Percentiles rank a stretch among this genome's conserved stretches.
These are phyloP conservation scores for Trematosphaeria pertusa DNA, from an alignment of 2,329 filamentous ascomycete genomes.

Conservation along the genomic window DNA sequence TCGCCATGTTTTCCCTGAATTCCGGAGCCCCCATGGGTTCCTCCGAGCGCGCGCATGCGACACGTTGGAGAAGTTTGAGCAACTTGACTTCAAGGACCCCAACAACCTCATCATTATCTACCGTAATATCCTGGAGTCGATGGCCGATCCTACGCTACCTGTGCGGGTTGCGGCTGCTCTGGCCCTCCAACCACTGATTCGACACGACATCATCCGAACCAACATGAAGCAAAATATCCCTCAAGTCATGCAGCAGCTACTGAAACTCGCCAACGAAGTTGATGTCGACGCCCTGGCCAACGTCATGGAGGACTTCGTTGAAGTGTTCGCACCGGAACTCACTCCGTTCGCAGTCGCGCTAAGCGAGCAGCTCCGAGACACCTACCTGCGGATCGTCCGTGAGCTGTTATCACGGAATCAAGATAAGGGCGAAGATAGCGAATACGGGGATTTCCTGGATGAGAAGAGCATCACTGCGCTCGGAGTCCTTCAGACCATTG, in stretches of 20 bases:
- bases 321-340: constrained; percentile 95
- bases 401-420: constrained; percentile 88
- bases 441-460: constrained; percentile 89
- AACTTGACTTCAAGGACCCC: constrained; percentile 94
- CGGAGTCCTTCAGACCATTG: constrained; percentile 95
- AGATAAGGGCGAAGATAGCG: constrained; percentile 75
- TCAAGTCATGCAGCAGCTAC: constrained; percentile 97
- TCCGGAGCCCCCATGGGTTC: constrained; percentile 89
- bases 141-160: constrained; percentile 92
- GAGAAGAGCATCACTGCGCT: constrained; percentile 98
- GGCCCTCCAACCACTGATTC: constrained; percentile 91
- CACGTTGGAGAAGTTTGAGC: constrained; percentile 96
- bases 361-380: constrained; percentile 94
- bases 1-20: constrained; percentile 97
- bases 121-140: constrained; percentile 93
- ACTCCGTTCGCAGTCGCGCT: constrained; percentile 96
- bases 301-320: constrained; percentile 99
- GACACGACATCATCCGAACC: constrained; percentile 90
- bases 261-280: constrained; percentile 96
- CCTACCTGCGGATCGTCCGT: constrained; percentile 90
- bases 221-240: constrained; percentile 99
- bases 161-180: constrained; percentile 94
- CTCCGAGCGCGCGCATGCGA: constrained; percentile 94
- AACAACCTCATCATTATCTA: constrained; percentile 97
- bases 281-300: constrained; percentile 97